Evolutionary conservation across 208 protist genomes (phyloP), one percentile per base, ranked within the genome.

Genomic region (Leishmania braziliensis): DNA sequence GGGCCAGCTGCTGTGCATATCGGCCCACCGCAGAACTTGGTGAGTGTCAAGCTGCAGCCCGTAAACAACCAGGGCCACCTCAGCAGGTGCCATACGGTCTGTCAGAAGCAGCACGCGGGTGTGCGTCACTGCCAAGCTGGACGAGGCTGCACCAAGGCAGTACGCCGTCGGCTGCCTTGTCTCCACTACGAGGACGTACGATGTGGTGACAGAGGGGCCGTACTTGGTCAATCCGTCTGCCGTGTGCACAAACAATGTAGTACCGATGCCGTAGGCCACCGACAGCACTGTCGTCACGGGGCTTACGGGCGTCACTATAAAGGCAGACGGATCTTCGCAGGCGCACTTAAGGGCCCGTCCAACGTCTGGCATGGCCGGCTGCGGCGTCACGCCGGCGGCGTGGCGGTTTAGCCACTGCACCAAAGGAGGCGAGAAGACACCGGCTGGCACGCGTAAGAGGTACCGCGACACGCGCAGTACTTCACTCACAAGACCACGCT

Each of bases 401-500:
- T 94, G 85, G 20, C 36, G 71, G 68, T 73, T 78, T 56, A 97
- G 75, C 92, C 94, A 97, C 68, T 73, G 36, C n/a, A 91, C 60
- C 10, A 92, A 70, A 2, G 50, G 63, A 3, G 73, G 82, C 0
- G 92, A 95, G 3, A 92, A 74, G 36, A 74, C 33, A 4, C 77
- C 69, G 0, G 53, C 46, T 16, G 92, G 90, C 36, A 77, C 56
- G 46, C 89, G 90, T 26, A 98, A 84, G 50, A 98, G 85, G 63
- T 90, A 82, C 23, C 93, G 90, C 23, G 85, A 90, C 33, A 86
- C 81, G 3, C 91, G 89, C 74, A 98, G 80, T 63, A 92, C 78
- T 75, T 97, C 92, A 73, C 90, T 92, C 36, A 97, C 88, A 46
- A 86, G 54, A 16, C 93, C 94, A 62, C 92, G 86, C 75, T 97